A percentile compares a stretch with the other conserved stretches of the same genome.
These are phyloP conservation scores for Rubia tinctorum DNA, from an alignment of 305 asterid species.

Conservation along the genomic window DNA sequence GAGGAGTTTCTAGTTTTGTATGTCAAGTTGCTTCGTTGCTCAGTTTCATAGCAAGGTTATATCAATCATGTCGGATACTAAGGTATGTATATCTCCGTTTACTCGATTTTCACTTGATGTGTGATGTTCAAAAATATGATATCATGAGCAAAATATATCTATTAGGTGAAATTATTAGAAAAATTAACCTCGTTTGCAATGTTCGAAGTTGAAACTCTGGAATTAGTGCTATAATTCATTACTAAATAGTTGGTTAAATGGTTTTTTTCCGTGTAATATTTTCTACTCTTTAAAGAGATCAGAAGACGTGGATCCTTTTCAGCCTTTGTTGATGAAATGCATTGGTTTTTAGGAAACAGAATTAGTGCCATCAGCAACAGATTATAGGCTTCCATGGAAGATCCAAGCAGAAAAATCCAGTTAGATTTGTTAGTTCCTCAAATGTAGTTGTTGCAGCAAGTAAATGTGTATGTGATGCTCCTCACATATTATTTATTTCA, in stretches of 20 bases:
- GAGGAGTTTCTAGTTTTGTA: too few species aligned
- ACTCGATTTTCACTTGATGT: background rate
- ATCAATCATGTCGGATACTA: slow-evolving; percentile 95
- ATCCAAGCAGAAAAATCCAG: too few species aligned
- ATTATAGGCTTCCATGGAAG: too few species aligned
- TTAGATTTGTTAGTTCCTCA: too few species aligned
- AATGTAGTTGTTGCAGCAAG: too few species aligned
- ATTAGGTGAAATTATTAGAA: too few species aligned
- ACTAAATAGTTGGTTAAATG: background rate
- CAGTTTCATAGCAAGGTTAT: slow-evolving; percentile 72
- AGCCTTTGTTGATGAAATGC: slow-evolving; percentile 80
- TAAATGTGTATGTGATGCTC: too few species aligned
- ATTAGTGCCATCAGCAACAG: slow-evolving; percentile 35
- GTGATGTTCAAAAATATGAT: too few species aligned
- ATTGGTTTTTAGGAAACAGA: slow-evolving; percentile 74
- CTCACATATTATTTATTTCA: too few species aligned
- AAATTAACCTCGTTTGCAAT: background rate
- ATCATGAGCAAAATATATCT: too few species aligned
- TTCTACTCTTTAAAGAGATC: slow-evolving; percentile 49
- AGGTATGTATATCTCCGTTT: slow-evolving; percentile 41
- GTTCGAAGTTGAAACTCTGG: background rate
- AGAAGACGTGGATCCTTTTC: slow-evolving; percentile 83
- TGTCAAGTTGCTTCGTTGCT: slow-evolving; percentile 22
- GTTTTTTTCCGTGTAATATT: slow-evolving; percentile 9
- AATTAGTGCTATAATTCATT: background rate